Percentiles rank a stretch among this genome's conserved stretches.
Evolutionary conservation across 805 yeast species (phyloP).

Genomic region (Komagataella mondaviorum): DNA sequence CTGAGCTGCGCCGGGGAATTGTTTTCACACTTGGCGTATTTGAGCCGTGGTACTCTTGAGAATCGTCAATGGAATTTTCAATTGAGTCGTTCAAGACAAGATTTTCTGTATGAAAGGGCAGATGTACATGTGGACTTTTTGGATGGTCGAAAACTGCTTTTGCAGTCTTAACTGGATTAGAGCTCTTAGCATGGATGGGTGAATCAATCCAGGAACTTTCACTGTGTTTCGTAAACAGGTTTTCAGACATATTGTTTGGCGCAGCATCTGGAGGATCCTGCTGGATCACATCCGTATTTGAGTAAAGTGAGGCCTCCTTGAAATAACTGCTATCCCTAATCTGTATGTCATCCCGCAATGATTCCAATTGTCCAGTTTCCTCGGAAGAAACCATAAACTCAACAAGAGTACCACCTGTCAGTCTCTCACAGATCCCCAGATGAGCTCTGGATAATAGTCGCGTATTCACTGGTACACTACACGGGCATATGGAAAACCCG

Average conservation of each 20-base stretch:
- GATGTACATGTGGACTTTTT: neutral
- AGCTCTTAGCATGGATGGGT: neutral
- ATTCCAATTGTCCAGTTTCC: neutral
- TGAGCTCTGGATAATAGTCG: neutral
- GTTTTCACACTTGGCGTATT: neutral
- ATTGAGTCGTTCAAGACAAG: neutral
- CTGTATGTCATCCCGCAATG: neutral
- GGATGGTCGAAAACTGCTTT: neutral
- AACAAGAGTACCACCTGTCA: neutral
- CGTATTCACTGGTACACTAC: neutral
- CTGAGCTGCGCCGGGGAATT: neutral
- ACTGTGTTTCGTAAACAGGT: constrained; percentile 5
- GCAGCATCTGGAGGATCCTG: neutral
- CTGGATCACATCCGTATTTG: neutral
- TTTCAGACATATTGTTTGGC: constrained; percentile 3
- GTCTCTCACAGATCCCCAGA: neutral
- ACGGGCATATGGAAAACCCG: neutral
- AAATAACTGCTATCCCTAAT: neutral
- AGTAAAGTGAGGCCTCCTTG: neutral
- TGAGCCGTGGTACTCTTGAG: neutral
- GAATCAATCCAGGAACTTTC: neutral
- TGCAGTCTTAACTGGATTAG: neutral
- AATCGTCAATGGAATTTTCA: neutral
- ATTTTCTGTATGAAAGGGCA: constrained; percentile 2
- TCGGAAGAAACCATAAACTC: neutral